phyloP scores from a whole-genome alignment of 2,329 filamentous ascomycete genomes.

The Clathrospora elynae region DNA sequence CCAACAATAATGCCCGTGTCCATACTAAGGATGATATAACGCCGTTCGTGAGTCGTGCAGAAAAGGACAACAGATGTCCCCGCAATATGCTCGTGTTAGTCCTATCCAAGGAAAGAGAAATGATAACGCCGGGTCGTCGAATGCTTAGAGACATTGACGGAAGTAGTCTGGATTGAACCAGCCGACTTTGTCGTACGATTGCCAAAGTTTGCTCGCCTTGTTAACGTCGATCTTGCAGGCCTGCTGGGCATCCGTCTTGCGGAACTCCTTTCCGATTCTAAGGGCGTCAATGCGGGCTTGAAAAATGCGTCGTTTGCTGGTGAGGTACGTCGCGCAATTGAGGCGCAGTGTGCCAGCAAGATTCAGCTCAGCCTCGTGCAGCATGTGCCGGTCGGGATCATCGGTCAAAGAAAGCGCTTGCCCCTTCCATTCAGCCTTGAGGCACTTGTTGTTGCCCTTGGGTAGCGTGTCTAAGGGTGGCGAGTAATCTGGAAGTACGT shows the following conservation, averaged over 20 bases:
- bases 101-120: constrained; percentile 22
- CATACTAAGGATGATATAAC: constrained; percentile 22
- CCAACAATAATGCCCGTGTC: constrained; percentile 20
- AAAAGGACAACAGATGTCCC: constrained; percentile 16
- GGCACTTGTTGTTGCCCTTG: constrained; percentile 64
- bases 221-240: constrained; percentile 99
- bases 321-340: constrained; percentile 85
- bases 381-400: constrained; percentile 65
- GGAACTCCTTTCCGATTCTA: constrained; percentile 77
- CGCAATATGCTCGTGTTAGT: constrained; percentile 30
- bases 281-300: constrained; percentile 71
- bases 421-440: constrained; percentile 89
- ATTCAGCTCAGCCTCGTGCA: constrained; percentile 77
- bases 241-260: constrained; percentile 93
- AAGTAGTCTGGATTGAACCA: constrained; percentile 71
- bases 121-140: constrained; percentile 22
- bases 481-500: constrained; percentile 71
- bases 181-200: constrained; percentile 82
- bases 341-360: constrained; percentile 81
- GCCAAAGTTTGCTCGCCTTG: constrained; percentile 92
- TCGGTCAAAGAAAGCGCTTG: constrained; percentile 74
- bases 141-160: constrained; percentile 50
- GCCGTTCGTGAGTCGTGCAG: constrained; percentile 38
- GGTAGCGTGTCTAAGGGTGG: constrained; percentile 71
- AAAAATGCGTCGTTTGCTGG: constrained; percentile 92